Conservation (phyloP, 208 protist genomes). For the Naegleria lovaniensis region DNA sequence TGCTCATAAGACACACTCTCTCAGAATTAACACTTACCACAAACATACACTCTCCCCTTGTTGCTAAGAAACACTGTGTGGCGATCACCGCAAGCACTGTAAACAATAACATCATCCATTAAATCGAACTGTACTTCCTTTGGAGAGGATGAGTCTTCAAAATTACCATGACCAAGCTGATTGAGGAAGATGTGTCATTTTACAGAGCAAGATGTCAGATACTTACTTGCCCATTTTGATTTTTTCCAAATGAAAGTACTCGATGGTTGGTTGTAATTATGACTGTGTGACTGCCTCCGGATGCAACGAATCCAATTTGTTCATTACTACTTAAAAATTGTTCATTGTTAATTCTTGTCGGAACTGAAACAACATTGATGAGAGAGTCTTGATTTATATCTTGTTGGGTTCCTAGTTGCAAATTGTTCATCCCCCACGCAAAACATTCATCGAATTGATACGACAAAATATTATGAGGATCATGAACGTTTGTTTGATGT, state of each 20-base stretch:
- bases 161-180: background rate
- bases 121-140: background rate
- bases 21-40: background rate
- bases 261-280: background rate
- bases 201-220: too few species aligned
- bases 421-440: background rate
- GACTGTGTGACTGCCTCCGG: background rate
- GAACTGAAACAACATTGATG: background rate
- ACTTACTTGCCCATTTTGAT: slow-evolving; percentile 15
- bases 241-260: background rate
- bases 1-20: too few species aligned
- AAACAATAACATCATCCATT: background rate
- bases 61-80: background rate
- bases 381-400: background rate
- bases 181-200: too few species aligned
- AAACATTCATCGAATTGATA: background rate
- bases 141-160: background rate
- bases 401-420: background rate
- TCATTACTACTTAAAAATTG: background rate
- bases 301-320: background rate
- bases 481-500: too few species aligned
- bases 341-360: background rate
- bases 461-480: too few species aligned
- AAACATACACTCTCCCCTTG: background rate
- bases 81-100: background rate